These are phyloP conservation scores for Exidia glandulosa DNA, from an alignment of 768 basidiomycete genomes.

Conservation along the genomic window DNA sequence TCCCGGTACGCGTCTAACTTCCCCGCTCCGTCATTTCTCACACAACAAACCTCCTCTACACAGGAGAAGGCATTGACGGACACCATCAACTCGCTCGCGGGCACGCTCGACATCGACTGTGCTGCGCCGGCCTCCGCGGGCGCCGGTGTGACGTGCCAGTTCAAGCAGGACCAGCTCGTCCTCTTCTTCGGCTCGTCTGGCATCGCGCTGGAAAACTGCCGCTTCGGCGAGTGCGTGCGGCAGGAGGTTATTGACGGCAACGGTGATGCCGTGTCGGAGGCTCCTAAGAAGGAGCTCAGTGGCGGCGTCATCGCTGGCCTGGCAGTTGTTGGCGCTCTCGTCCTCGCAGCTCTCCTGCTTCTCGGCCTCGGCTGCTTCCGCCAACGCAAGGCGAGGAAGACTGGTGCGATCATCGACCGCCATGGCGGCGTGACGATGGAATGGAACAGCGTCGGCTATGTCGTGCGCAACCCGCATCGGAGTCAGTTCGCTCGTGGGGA, in stretches of 20 bases:
- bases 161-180: conserved; percentile 62
- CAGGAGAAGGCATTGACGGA: conserved; percentile 36
- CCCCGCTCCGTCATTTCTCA: not conserved
- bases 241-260: conserved; percentile 64
- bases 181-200: conserved; percentile 63
- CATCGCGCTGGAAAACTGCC: conserved; percentile 61
- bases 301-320: conserved; percentile 87
- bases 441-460: conserved; percentile 63
- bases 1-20: conserved; percentile 11
- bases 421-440: conserved; percentile 48
- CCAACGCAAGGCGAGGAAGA: conserved; percentile 52
- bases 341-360: conserved; percentile 45
- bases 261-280: conserved; percentile 5
- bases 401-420: conserved; percentile 21
- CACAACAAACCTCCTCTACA: not conserved
- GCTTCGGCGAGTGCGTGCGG: conserved; percentile 80
- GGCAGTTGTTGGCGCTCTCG: conserved; percentile 64
- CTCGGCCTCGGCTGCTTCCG: conserved; percentile 49
- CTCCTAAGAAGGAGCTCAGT: conserved; percentile 38
- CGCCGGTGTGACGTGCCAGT: conserved; percentile 51
- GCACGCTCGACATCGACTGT: conserved; percentile 61
- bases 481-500: conserved; percentile 3
- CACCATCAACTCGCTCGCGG: conserved; percentile 55
- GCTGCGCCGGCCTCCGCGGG: conserved; percentile 32
- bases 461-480: conserved; percentile 22